phyloP scores from a whole-genome alignment of 1,139 yeast genomes.

The Yamadazyma atlantica region DNA sequence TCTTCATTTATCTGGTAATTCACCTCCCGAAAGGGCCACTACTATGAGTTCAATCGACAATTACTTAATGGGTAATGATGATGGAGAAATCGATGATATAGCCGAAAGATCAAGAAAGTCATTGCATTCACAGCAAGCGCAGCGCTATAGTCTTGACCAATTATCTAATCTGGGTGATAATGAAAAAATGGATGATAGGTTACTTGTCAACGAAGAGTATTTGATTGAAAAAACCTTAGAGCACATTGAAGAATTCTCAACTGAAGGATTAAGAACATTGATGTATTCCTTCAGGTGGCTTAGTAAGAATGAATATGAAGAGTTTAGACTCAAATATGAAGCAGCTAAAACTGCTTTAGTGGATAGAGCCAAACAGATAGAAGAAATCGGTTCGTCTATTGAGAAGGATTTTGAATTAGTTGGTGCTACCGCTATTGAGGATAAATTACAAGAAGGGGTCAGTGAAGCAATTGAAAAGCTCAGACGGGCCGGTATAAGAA shows the following conservation, averaged over 20 bases:
- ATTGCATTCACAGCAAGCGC: conserved; percentile 59
- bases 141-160: conserved; percentile 47
- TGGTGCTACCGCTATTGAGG: conserved; percentile 98
- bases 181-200: conserved; percentile 47
- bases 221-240: conserved; percentile 81
- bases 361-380: conserved; percentile 67
- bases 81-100: conserved; percentile 59
- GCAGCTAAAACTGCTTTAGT: conserved; percentile 76
- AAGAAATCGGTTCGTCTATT: conserved; percentile 66
- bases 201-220: conserved; percentile 73
- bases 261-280: conserved; percentile 90
- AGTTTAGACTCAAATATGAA: conserved; percentile 67
- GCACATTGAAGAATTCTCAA: conserved; percentile 90
- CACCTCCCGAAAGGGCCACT: conserved; percentile 16
- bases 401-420: conserved; percentile 66
- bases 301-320: conserved; percentile 53
- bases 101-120: conserved; percentile 62
- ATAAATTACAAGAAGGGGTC: conserved; percentile 93
- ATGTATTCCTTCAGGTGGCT: conserved; percentile 81
- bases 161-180: conserved; percentile 2
- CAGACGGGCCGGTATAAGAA: conserved; percentile 86
- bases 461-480: conserved; percentile 91
- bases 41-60: conserved; percentile 54
- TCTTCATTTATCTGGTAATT: conserved; percentile 20
- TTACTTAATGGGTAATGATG: conserved; percentile 51